phyloP scores from a whole-genome alignment of 2,329 filamentous ascomycete species.

The Alternaria sp. region DNA sequence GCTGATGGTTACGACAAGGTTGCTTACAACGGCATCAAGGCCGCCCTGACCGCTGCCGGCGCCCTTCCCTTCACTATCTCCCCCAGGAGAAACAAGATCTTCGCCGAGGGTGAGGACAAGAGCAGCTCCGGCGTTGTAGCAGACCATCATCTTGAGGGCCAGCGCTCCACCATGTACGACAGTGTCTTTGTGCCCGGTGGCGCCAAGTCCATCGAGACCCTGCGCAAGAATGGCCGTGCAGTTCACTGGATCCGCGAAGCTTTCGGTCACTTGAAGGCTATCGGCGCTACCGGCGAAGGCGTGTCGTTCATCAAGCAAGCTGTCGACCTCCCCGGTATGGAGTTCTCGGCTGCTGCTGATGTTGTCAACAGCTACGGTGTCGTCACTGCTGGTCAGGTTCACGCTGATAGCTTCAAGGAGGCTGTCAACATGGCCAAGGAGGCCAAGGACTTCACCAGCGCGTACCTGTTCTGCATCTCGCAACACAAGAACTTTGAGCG shows the following conservation, averaged over 20 bases:
- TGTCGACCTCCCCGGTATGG: slow-evolving; percentile 54
- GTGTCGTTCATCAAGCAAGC: slow-evolving; percentile 66
- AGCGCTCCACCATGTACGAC: slow-evolving; percentile 82
- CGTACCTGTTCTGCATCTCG: slow-evolving; percentile 72
- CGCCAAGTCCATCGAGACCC: slow-evolving; percentile 64
- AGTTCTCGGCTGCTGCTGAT: slow-evolving; percentile 57
- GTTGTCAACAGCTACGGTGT: slow-evolving; percentile 77
- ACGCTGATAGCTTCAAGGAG: slow-evolving; percentile 66
- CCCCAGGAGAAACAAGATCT: slow-evolving; percentile 70
- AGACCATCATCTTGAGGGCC: slow-evolving; percentile 80
- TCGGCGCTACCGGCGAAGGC: slow-evolving; percentile 76
- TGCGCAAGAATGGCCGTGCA: slow-evolving; percentile 73
- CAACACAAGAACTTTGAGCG: slow-evolving; percentile 77
- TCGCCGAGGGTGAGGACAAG: slow-evolving; percentile 64
- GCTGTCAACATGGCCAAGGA: slow-evolving; percentile 69
- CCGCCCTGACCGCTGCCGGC: slow-evolving; percentile 65
- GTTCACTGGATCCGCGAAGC: slow-evolving; percentile 80
- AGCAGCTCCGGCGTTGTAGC: slow-evolving; percentile 63
- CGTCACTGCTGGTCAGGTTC: slow-evolving; percentile 66
- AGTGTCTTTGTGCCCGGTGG: slow-evolving; percentile 79
- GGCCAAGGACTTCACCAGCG: slow-evolving; percentile 71
- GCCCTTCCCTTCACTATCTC: slow-evolving; percentile 78
- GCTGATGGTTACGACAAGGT: slow-evolving; percentile 76
- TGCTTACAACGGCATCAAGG: slow-evolving; percentile 70
- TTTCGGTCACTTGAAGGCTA: slow-evolving; percentile 81